A percentile compares a stretch with the other conserved stretches of the same genome.
phyloP scores from a whole-genome alignment of 768 basidiomycete genomes.

The Suillus lakei region DNA sequence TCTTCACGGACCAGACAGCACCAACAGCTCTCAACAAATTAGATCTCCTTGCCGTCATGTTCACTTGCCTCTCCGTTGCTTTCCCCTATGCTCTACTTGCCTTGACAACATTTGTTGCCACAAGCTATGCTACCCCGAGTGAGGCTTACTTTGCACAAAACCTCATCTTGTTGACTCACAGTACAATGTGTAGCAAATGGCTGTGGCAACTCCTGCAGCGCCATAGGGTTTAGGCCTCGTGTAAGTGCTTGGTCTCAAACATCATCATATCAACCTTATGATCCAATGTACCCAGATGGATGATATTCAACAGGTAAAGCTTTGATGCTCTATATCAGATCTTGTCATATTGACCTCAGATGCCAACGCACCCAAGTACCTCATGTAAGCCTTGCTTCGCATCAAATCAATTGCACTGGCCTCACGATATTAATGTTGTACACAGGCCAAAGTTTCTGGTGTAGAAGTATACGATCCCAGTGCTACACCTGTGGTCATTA shows the following conservation, averaged over 20 bases:
- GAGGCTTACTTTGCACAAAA: neutral
- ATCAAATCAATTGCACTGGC: neutral
- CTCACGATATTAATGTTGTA: neutral
- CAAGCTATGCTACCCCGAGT: neutral
- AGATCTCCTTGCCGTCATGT: neutral
- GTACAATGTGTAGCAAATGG: neutral
- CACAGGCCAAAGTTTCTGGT: neutral
- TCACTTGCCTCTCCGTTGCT: neutral
- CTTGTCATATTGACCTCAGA: neutral
- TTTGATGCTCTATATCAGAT: neutral
- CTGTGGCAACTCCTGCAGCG: no score
- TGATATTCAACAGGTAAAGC: neutral
- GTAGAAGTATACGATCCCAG: no score
- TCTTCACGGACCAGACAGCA: neutral
- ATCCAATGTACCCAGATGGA: neutral
- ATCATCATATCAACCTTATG: neutral
- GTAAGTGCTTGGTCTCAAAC: neutral
- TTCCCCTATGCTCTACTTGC: conserved; percentile 7
- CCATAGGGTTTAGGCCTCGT: neutral
- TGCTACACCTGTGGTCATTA: no score
- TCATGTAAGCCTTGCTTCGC: neutral
- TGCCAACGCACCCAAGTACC: neutral
- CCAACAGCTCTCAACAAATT: neutral
- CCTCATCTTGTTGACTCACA: neutral
- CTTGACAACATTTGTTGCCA: neutral